A percentile compares a stretch with the other conserved stretches of the same genome.
phyloP scores from a whole-genome alignment of 805 yeast species.

The Yamadazyma philogaea region DNA sequence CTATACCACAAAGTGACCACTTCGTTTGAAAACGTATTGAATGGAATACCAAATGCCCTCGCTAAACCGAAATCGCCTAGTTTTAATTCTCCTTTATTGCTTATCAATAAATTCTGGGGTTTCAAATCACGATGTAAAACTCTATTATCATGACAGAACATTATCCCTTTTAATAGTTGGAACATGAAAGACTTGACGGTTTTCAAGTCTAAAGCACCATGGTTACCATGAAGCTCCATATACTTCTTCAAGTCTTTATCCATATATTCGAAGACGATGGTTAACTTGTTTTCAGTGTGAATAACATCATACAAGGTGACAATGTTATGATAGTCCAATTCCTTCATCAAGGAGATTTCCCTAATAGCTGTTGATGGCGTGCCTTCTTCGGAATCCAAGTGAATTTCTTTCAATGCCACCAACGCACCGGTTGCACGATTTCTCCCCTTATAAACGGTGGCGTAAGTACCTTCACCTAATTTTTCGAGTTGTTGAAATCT shows the following conservation, averaged over 20 bases:
- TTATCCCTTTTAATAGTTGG: constrained; percentile 86
- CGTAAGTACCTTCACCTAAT: constrained; percentile 94
- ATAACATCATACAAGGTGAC: constrained; percentile 92
- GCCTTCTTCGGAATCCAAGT: constrained; percentile 94
- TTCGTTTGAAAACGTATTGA: constrained; percentile 94
- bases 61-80: constrained; percentile 97
- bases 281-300: constrained; percentile 93
- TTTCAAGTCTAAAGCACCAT: constrained; percentile 70
- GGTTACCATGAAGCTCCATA: constrained; percentile 82
- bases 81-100: constrained; percentile 84
- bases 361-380: constrained; percentile 98
- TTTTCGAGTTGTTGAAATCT: constrained; percentile 62
- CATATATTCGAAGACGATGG: constrained; percentile 89
- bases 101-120: constrained; percentile 91
- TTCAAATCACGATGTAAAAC: constrained; percentile 86
- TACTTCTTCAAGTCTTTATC: constrained; percentile 91
- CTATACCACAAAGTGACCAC: constrained; percentile 98
- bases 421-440: constrained; percentile 82
- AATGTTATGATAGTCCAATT: constrained; percentile 87
- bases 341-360: constrained; percentile 94
- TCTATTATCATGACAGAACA: constrained; percentile 80
- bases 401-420: constrained; percentile 93
- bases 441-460: constrained; percentile 95
- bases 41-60: constrained; percentile 96
- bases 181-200: constrained; percentile 89